These are phyloP conservation scores for Pseudocercospora pini-densiflorae DNA, from an alignment of 2,329 filamentous ascomycete genomes.

Conservation along the genomic window DNA sequence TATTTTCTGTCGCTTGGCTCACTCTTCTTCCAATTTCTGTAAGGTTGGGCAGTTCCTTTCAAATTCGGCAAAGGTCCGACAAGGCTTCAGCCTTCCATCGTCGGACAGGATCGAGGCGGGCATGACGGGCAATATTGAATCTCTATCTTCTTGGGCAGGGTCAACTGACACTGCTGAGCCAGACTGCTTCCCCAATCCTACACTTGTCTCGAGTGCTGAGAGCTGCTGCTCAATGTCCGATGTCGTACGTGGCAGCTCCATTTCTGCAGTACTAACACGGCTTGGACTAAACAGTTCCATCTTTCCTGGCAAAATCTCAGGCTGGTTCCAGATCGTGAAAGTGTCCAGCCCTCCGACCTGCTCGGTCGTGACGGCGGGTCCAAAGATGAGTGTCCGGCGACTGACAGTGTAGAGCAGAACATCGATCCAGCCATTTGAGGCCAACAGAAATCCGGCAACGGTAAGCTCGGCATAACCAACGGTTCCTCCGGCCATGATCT, in stretches of 20 bases:
- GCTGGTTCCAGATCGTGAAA: slow-evolving; percentile 14
- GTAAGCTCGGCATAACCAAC: slow-evolving; percentile 50
- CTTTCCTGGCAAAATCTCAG: neutral
- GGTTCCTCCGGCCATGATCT: slow-evolving; percentile 56
- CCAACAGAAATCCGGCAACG: slow-evolving; percentile 59
- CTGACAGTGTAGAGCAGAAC: slow-evolving; percentile 62
- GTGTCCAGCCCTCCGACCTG: slow-evolving; percentile 22
- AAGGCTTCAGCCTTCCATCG: neutral
- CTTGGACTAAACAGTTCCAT: neutral
- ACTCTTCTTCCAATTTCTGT: slow-evolving; percentile 4
- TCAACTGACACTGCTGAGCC: neutral
- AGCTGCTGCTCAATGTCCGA: neutral
- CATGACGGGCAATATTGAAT: neutral
- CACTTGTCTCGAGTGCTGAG: neutral
- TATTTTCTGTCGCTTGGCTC: neutral
- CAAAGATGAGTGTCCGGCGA: slow-evolving; percentile 38
- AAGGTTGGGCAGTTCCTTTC: neutral
- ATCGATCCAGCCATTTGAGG: slow-evolving; percentile 62
- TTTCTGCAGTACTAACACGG: neutral
- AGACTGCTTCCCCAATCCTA: neutral
- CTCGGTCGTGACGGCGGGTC: slow-evolving; percentile 28
- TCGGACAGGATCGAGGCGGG: neutral
- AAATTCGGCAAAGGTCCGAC: neutral
- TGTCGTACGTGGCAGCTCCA: neutral
- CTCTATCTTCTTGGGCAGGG: neutral